A percentile compares a stretch with the other conserved stretches of the same genome.
These are phyloP conservation scores for Cairneyella variabilis DNA, from an alignment of 495 filamentous ascomycete genomes.

Conservation along the genomic window DNA sequence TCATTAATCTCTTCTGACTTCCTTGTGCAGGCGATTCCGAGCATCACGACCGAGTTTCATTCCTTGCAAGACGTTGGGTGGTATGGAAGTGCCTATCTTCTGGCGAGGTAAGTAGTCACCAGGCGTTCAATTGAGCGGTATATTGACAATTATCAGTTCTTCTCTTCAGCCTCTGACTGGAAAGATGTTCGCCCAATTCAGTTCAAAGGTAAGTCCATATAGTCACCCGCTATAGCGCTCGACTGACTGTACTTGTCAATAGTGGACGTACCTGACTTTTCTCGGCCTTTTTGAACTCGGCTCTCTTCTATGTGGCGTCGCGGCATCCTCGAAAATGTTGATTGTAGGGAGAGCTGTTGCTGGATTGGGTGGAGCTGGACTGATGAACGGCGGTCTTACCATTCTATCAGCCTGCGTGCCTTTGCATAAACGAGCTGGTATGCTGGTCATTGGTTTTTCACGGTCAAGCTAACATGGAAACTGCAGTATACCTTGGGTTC, in stretches of 20 bases:
- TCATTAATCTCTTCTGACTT: slow-evolving; percentile 33
- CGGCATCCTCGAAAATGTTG: slow-evolving; percentile 47
- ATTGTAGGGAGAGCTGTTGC: slow-evolving; percentile 54
- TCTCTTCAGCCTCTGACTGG: slow-evolving; percentile 43
- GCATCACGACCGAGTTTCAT: slow-evolving; percentile 41
- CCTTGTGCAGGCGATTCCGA: slow-evolving; percentile 35
- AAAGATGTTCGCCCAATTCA: slow-evolving; percentile 44
- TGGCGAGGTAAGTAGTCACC: slow-evolving; percentile 38
- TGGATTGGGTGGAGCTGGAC: slow-evolving; percentile 43
- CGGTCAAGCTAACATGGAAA: slow-evolving; percentile 20
- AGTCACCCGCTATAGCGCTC: neutral
- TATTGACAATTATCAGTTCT: slow-evolving; percentile 28
- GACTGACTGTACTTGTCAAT: neutral
- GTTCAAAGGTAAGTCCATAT: slow-evolving; percentile 29
- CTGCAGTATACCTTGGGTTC: slow-evolving; percentile 67
- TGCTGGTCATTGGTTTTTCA: slow-evolving; percentile 31
- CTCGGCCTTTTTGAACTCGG: slow-evolving; percentile 48
- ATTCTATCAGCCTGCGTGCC: slow-evolving; percentile 47
- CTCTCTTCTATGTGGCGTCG: slow-evolving; percentile 50
- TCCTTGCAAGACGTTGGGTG: slow-evolving; percentile 45
- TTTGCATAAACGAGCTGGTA: slow-evolving; percentile 39
- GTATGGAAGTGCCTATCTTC: slow-evolving; percentile 46
- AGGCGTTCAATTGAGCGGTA: too few species aligned
- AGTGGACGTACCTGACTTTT: slow-evolving; percentile 42
- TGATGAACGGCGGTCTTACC: slow-evolving; percentile 49